Base-by-base conservation (phyloP, 75 land plant genomes). In the Pinus tabuliformis region DNA sequence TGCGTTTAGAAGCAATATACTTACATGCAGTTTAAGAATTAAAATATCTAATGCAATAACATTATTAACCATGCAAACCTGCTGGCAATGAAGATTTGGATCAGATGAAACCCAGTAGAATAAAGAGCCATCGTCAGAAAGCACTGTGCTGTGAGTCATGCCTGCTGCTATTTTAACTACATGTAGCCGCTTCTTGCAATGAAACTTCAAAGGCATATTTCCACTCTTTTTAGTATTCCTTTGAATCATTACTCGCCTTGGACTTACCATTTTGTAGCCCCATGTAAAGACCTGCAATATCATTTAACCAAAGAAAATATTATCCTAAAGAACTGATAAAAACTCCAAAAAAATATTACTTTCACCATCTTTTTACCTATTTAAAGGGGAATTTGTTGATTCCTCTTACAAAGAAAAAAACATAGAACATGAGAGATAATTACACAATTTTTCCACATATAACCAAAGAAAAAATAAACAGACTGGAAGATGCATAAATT, bases 231-330 rank as follows among this genome's bases (percentile, higher is more conserved):
- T 95, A 39, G 88, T 78, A 71, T 89, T 92, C 80, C 99, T 87
- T 28, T 85, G 78, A 78, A 97, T 71, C 7, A 81, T 24, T 20
- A 95, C 90, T 70, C 98, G 98, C 70, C 87, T 87, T 33, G 99
- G 99, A 54, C 81, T 94, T 22, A 97, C 99, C 78, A 97, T 89
- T 49, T 88, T 85, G 73, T 97, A 91, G 45, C 99, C 99, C 99
- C 99, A 97, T 59, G 99, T 94, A 71, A 74, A 90, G 3, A 97
- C 95, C 99, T 97, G 77, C 56, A 73, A 65, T 68, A 11, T 8
- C n/a, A n/a, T 37, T 42, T 39, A 68, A 22, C 71, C 74, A 72
- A 28, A 72, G 30, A 72, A 30, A 42, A 39, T 17, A 3, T 49
- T 49, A 72, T 72, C 58, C 8, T 24, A 13, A 56, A 22, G 16